Evolutionary conservation across 1,284 basidiomycete species (phyloP).

Genomic region (Volvariella volvacea): DNA sequence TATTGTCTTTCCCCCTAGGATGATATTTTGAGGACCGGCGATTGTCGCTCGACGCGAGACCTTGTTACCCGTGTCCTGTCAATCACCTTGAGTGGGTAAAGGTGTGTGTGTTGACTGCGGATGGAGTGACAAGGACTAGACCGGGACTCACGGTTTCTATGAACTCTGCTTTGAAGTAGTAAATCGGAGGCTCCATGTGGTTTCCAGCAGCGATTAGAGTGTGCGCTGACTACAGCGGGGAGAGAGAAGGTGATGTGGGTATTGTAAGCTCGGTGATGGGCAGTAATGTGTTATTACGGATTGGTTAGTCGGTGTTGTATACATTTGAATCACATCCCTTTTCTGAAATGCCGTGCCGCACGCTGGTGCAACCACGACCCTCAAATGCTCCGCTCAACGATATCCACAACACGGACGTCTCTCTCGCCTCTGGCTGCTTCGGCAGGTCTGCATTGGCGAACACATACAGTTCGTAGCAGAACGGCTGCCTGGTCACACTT

Average conservation of each 20-base stretch:
- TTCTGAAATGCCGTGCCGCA: too few relatives aligned
- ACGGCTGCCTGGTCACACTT: background rate
- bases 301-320: too few relatives aligned
- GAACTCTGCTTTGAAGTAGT: conserved; percentile 71
- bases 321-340: too few relatives aligned
- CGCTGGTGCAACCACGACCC: too few relatives aligned
- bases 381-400: too few relatives aligned
- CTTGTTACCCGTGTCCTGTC: conserved; percentile 81
- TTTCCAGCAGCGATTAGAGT: conserved; percentile 3
- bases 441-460: background rate
- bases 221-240: background rate
- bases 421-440: conserved; percentile 9
- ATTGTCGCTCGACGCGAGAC: conserved; percentile 93
- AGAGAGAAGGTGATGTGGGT: background rate
- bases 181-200: conserved; percentile 61
- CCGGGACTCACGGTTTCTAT: conserved; percentile 63
- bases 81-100: conserved; percentile 1
- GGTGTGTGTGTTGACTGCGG: conserved; percentile 3
- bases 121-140: conserved; percentile 1
- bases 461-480: background rate
- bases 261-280: conserved; percentile 3
- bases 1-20: conserved; percentile 95
- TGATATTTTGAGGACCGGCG: conserved; percentile 92
- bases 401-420: conserved; percentile 4
- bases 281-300: background rate